A percentile compares a stretch with the other conserved stretches of the same genome.
Conservation (phyloP, 768 basidiomycete species). For the Amanita exitialis region DNA sequence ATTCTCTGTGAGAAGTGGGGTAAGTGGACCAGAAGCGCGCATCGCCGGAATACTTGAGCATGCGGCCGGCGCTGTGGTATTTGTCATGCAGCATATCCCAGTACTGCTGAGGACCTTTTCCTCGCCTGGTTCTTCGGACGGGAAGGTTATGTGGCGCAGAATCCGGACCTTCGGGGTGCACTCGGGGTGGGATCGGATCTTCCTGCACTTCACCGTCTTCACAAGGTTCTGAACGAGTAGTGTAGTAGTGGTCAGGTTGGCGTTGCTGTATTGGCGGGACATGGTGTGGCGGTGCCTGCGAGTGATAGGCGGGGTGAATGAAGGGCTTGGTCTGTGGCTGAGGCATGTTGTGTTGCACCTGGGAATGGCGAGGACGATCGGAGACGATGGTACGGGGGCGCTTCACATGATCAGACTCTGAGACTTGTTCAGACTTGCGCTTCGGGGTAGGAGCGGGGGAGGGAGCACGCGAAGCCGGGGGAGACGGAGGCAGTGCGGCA, state of each 20-base stretch:
- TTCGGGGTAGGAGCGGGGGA: conserved; percentile 37
- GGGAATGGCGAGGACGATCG: conserved; percentile 15
- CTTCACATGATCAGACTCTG: conserved; percentile 33
- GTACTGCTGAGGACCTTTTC: conserved; percentile 34
- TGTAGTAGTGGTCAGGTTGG: conserved; percentile 11
- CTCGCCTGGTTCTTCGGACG: conserved; percentile 58
- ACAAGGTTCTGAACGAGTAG: conserved; percentile 31
- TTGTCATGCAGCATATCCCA: conserved; percentile 57
- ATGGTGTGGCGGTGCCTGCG: conserved; percentile 13
- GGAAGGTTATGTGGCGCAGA: conserved; percentile 36
- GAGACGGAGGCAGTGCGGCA: conserved; percentile 39
- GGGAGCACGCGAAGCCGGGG: conserved; percentile 37
- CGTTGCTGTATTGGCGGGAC: conserved; percentile 17
- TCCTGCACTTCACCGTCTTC: conserved; percentile 49
- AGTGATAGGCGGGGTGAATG: conserved; percentile 16
- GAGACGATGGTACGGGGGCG: conserved; percentile 30
- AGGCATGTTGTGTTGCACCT: conserved; percentile 12
- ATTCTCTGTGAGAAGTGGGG: conserved; percentile 52
- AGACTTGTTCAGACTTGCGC: conserved; percentile 33
- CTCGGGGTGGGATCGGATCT: conserved; percentile 21
- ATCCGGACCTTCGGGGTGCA: conserved; percentile 7
- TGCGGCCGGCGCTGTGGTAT: conserved; percentile 60
- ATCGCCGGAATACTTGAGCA: conserved; percentile 80
- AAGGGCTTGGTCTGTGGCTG: conserved; percentile 17
- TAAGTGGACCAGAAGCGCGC: conserved; percentile 70